Conservation (phyloP, 805 yeast genomes). For the Ogataea naganishii region DNA sequence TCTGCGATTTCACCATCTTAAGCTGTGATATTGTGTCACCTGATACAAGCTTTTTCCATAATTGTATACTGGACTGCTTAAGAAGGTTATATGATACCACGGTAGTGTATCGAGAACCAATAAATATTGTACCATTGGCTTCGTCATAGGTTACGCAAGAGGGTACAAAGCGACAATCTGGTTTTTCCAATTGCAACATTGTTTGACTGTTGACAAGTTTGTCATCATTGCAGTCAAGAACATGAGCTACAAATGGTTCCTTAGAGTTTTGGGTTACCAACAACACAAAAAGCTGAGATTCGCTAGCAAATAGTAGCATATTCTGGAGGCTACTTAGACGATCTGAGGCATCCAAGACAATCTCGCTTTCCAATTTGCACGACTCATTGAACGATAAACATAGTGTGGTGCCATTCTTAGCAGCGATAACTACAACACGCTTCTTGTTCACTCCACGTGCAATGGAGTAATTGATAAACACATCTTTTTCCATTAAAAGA, state of each 20-base stretch:
- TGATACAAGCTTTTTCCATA: slow-evolving; percentile 41
- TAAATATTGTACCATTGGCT: slow-evolving; percentile 31
- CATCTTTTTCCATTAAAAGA: slow-evolving; percentile 15
- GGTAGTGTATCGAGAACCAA: slow-evolving; percentile 71
- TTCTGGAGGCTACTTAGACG: slow-evolving; percentile 38
- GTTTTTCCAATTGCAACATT: slow-evolving; percentile 13
- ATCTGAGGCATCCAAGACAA: slow-evolving; percentile 17
- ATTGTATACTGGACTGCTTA: slow-evolving; percentile 5
- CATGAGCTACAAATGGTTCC: slow-evolving; percentile 39
- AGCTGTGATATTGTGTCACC: slow-evolving; percentile 67
- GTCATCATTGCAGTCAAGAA: slow-evolving; percentile 23
- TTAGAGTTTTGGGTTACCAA: slow-evolving; percentile 63
- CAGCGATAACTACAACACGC: slow-evolving; percentile 17
- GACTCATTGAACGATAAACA: slow-evolving; percentile 30
- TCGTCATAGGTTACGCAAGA: slow-evolving; percentile 45
- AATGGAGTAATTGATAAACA: slow-evolving; percentile 18
- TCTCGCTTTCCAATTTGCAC: slow-evolving; percentile 21
- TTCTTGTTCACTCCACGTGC: slow-evolving; percentile 14
- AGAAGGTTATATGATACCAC: slow-evolving; percentile 44
- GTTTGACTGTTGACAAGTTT: slow-evolving; percentile 8
- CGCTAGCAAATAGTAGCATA: slow-evolving; percentile 26
- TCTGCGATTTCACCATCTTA: slow-evolving; percentile 23
- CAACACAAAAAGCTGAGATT: slow-evolving; percentile 28
- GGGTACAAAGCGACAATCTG: slow-evolving; percentile 36
- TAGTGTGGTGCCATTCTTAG: slow-evolving; percentile 33